phyloP scores from a whole-genome alignment of 164 flowering plant genomes.

The Pachysandra terminalis region DNA sequence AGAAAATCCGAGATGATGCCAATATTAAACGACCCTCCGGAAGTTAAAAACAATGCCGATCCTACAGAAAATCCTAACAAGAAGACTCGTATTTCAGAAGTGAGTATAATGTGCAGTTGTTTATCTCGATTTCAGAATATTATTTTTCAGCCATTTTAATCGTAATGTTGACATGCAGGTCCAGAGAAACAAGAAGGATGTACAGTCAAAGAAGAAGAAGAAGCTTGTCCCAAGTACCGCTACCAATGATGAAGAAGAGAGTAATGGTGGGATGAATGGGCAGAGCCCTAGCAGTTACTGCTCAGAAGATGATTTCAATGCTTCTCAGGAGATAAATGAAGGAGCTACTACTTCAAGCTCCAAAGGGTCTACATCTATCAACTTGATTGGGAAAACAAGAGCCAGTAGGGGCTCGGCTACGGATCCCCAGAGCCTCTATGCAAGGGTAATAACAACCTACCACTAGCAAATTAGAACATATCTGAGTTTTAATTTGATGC shows the following conservation, averaged over 20 bases:
- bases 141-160: neutral
- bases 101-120: slow-evolving; percentile 25
- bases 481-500: neutral
- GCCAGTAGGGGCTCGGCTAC: slow-evolving; percentile 79
- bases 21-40: neutral
- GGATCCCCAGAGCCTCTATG: slow-evolving; percentile 98
- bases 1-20: slow-evolving; percentile 17
- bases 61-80: slow-evolving; percentile 38
- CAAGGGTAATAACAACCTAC: slow-evolving; percentile 64
- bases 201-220: slow-evolving; percentile 41
- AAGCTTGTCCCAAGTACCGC: slow-evolving; percentile 22
- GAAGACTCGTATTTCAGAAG: slow-evolving; percentile 38
- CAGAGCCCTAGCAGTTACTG: slow-evolving; percentile 49
- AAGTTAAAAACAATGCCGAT: slow-evolving; percentile 16
- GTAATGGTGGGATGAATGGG: slow-evolving; percentile 19
- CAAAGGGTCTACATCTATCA: slow-evolving; percentile 22
- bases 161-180: slow-evolving; percentile 25
- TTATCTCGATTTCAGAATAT: neutral
- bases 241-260: slow-evolving; percentile 35
- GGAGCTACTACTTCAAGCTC: slow-evolving; percentile 22
- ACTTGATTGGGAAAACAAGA: slow-evolving; percentile 49
- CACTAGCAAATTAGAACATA: neutral
- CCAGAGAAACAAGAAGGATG: slow-evolving; percentile 44
- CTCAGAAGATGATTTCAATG: slow-evolving; percentile 66
- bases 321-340: slow-evolving; percentile 43